These are phyloP conservation scores for Nothophytophthora sp. DNA, from an alignment of 352 stramenopile species.

Conservation along the genomic window DNA sequence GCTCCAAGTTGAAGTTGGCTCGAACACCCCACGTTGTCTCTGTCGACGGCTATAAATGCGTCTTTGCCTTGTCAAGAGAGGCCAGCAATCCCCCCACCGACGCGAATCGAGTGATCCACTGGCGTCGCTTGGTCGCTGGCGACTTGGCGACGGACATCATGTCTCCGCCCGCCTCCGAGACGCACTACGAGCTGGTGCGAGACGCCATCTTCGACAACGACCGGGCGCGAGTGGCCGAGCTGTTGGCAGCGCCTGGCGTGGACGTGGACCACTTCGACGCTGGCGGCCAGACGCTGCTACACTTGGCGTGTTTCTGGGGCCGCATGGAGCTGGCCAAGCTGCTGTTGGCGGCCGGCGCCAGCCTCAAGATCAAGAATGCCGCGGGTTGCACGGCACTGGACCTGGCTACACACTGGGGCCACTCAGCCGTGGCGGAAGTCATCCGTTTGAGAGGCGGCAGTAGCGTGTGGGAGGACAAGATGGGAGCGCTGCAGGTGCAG, in stretches of 20 bases:
- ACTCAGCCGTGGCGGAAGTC: slow-evolving; percentile 68
- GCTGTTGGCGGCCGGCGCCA: slow-evolving; percentile 57
- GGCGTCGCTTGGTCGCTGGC: too few species aligned
- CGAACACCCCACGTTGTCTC: too few species aligned
- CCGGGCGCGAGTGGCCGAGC: slow-evolving; percentile 37
- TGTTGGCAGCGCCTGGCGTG: slow-evolving; percentile 35
- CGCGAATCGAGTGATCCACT: too few species aligned
- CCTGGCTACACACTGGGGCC: slow-evolving; percentile 73
- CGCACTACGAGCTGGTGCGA: slow-evolving; percentile 62
- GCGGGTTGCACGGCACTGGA: slow-evolving; percentile 69
- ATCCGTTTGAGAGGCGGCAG: slow-evolving; percentile 61
- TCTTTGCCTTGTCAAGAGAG: too few species aligned
- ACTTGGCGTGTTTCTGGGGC: slow-evolving; percentile 76
- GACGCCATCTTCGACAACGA: slow-evolving; percentile 81
- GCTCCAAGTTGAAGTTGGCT: not conserved
- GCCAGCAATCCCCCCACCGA: too few species aligned
- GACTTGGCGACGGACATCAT: not conserved
- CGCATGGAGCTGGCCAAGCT: slow-evolving; percentile 66
- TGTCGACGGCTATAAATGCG: too few species aligned
- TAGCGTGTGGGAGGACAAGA: slow-evolving; percentile 79
- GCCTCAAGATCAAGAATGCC: slow-evolving; percentile 74
- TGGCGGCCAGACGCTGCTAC: slow-evolving; percentile 69
- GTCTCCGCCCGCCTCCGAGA: slow-evolving; percentile 30
- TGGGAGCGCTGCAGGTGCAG: slow-evolving; percentile 62
- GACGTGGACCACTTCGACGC: slow-evolving; percentile 78